phyloP scores from a whole-genome alignment of 352 stramenopile species.

The Aphanomyces stellatus region DNA sequence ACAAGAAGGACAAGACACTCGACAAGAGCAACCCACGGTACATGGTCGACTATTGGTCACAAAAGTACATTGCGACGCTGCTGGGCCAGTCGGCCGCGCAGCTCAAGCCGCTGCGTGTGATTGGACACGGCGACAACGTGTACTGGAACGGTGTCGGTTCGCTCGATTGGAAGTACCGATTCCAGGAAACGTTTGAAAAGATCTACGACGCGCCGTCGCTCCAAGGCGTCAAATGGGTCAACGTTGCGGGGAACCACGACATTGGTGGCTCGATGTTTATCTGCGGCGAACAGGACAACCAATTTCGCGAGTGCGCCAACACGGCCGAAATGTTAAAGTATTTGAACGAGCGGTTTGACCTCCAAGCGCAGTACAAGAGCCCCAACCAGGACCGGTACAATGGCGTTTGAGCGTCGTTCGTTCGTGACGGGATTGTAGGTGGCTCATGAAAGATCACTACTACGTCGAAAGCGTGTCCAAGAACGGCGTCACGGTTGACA shows the following conservation, averaged over 20 bases:
- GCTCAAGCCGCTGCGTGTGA: slow-evolving; percentile 27
- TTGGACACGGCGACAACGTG: slow-evolving; percentile 55
- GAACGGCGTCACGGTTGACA: slow-evolving; percentile 76
- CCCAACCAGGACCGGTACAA: slow-evolving; percentile 46
- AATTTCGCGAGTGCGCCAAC: slow-evolving; percentile 33
- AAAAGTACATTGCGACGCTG: slow-evolving; percentile 36
- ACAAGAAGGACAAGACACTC: slow-evolving; percentile 22
- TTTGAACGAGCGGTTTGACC: slow-evolving; percentile 47
- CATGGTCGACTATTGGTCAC: slow-evolving; percentile 29
- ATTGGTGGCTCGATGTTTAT: slow-evolving; percentile 66
- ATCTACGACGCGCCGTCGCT: slow-evolving; percentile 50
- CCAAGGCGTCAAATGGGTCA: slow-evolving; percentile 53
- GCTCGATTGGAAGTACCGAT: slow-evolving; percentile 38
- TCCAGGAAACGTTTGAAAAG: slow-evolving; percentile 56
- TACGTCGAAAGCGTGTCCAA: slow-evolving; percentile 69
- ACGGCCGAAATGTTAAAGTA: slow-evolving; percentile 38
- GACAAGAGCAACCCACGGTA: slow-evolving; percentile 2
- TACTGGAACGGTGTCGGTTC: slow-evolving; percentile 69
- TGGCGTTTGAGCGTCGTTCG: not conserved
- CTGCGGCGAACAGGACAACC: slow-evolving; percentile 37
- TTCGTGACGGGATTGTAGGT: slow-evolving; percentile 21
- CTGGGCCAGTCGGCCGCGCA: slow-evolving; percentile 27
- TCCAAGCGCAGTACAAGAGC: slow-evolving; percentile 56
- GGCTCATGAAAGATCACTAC: slow-evolving; percentile 60
- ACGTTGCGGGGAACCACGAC: slow-evolving; percentile 74